Conservation (phyloP, 148 eudicot species). For the Rhododendron vialii region DNA sequence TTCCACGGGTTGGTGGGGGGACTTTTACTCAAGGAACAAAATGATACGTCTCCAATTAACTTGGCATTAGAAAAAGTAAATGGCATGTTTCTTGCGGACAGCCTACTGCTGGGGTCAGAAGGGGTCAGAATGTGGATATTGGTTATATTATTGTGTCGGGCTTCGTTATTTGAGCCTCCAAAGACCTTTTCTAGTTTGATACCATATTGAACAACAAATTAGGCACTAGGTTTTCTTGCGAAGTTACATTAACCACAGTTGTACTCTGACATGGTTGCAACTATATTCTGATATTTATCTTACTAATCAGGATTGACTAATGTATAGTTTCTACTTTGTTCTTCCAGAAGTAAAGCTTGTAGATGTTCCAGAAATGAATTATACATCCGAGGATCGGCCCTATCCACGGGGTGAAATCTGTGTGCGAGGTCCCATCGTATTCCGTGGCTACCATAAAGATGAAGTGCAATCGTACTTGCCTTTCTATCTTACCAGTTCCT, state of each 20-base stretch:
- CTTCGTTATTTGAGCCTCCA: not conserved
- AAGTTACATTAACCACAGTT: not conserved
- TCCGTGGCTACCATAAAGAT: constrained; percentile 87
- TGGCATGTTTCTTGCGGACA: not conserved
- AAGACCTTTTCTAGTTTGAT: not conserved
- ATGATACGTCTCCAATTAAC: not conserved
- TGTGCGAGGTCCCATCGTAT: constrained; percentile 84
- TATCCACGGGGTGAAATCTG: constrained; percentile 95
- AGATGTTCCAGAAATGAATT: constrained; percentile 98
- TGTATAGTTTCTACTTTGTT: constrained; percentile 5
- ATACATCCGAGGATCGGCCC: constrained; percentile 84
- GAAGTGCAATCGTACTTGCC: constrained; percentile 78
- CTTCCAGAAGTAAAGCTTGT: constrained; percentile 83
- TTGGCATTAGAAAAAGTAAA: not conserved
- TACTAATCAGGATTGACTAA: not conserved
- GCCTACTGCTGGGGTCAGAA: not conserved
- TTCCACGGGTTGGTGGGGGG: not conserved
- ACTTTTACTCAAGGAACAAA: not conserved
- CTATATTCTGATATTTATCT: not conserved
- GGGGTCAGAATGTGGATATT: not conserved
- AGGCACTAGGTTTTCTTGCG: not conserved
- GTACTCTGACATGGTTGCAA: not conserved
- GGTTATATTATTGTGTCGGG: not conserved
- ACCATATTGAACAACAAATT: not conserved
- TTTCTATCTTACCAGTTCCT: not conserved